Conservation (phyloP, 2,329 filamentous ascomycete species). For the Venturia carpophila region DNA sequence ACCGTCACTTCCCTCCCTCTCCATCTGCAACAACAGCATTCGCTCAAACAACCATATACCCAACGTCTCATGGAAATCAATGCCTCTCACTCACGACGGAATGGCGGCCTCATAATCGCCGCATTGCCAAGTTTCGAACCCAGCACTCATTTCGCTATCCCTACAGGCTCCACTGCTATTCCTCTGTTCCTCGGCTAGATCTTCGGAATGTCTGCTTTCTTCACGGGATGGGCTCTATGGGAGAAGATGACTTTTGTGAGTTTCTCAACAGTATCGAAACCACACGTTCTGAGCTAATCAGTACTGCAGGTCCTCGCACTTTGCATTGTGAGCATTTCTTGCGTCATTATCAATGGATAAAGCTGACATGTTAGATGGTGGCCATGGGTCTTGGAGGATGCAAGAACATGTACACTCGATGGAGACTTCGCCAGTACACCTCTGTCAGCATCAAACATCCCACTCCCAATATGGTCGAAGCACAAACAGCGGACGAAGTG, state of each 20-base stretch:
- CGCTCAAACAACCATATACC: conserved; percentile 4
- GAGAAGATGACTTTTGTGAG: conserved; percentile 80
- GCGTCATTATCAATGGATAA: background rate
- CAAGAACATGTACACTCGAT: conserved; percentile 49
- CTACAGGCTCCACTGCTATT: conserved; percentile 16
- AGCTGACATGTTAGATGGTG: conserved; percentile 36
- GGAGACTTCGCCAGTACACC: conserved; percentile 36
- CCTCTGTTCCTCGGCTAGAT: conserved; percentile 21
- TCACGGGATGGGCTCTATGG: conserved; percentile 65
- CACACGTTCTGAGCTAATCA: conserved; percentile 25
- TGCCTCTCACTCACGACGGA: background rate
- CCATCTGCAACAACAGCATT: conserved; percentile 11
- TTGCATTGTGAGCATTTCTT: background rate
- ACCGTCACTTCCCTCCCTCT: conserved; percentile 1
- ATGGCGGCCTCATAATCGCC: background rate
- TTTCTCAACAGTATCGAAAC: background rate
- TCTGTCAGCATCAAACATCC: conserved; percentile 30
- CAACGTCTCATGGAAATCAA: conserved; percentile 4
- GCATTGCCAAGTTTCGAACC: background rate
- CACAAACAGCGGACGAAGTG: conserved; percentile 60
- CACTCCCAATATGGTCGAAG: conserved; percentile 57
- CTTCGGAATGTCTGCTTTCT: conserved; percentile 31
- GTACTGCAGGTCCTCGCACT: conserved; percentile 10
- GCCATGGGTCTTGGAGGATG: conserved; percentile 61
- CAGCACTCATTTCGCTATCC: conserved; percentile 16